Base-by-base conservation (phyloP, 495 filamentous ascomycete species). In the Baudoinia panamericana region DNA sequence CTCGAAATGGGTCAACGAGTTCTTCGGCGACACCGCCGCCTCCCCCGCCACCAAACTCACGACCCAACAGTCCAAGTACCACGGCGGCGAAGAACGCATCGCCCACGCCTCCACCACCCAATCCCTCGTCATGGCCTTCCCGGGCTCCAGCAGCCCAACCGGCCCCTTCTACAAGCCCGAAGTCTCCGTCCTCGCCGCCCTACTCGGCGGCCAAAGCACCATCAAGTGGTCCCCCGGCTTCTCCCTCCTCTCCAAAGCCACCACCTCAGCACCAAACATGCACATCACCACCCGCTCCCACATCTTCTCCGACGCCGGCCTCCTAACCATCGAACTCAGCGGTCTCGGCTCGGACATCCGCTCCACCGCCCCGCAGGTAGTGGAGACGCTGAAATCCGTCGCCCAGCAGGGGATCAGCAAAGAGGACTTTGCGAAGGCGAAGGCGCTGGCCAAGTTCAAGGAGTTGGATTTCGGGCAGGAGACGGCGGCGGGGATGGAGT, bases 151-250 rank as follows among this genome's bases (percentile, higher is more conserved):
- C 59, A 76, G 80, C 27, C 74, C 72, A 54, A 75, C 78, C 36
- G 69, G 76, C 45, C 67, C 69, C 36, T 70, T 70, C 44, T 88
- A 78, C 71, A 86, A 93, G 70, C 80, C 88, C 43, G 92, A 94
- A 68, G 74, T 80, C 52, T 74, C 77, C 41, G 85, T 99, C 45
- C 77, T 99, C 18, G 75, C 83, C 44, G 79, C 84, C 35, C 76
- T 99, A 5, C 78, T 99, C 21, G 90, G 90, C 54, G 90, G 92
- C 29, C 65, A 86, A 61, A 78, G 84, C 45, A 76, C 65, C 60
- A 88, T 95, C 69, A 96, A 96, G 68, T 96, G 90, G 90, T 80
- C 80, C 19, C 69, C 84, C 39, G 92, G 90, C 39, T 95, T 93
- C 68, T 87, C 81, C 10, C 67, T 94, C 30, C 74, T 99, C 30